Percentiles rank a stretch among this genome's conserved stretches.
These are phyloP conservation scores for Talaromyces sp. DNA, from an alignment of 2,329 filamentous ascomycete species.

Conservation along the genomic window DNA sequence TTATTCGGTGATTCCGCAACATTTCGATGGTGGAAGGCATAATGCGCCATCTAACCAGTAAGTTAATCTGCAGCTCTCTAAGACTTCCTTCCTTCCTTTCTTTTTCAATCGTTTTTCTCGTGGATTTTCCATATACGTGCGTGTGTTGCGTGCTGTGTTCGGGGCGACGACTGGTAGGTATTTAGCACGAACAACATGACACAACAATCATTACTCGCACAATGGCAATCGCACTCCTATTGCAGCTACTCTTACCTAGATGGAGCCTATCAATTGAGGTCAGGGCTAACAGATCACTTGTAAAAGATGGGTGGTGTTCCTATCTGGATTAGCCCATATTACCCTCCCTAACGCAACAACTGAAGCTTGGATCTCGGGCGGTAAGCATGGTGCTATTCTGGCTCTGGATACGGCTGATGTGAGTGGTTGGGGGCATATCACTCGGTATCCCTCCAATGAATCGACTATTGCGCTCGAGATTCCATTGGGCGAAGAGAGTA, in stretches of 20 bases:
- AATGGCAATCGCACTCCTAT: too few species aligned
- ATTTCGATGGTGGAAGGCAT: constrained; percentile 46
- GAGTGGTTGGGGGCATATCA: constrained; percentile 45
- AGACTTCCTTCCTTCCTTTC: neutral
- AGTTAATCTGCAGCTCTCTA: too few species aligned
- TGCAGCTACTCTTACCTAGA: too few species aligned
- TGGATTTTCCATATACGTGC: neutral
- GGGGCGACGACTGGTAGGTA: too few species aligned
- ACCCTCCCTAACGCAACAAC: constrained; percentile 44
- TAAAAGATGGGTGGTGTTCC: constrained; percentile 40
- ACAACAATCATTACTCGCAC: too few species aligned
- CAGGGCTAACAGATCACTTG: neutral
- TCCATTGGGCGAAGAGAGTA: constrained; percentile 36
- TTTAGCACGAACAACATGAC: too few species aligned
- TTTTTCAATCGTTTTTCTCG: neutral
- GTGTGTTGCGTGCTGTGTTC: too few species aligned
- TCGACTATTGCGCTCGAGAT: constrained; percentile 43
- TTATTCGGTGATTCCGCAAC: constrained; percentile 42
- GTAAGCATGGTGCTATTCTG: constrained; percentile 46
- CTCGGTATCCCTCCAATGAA: constrained; percentile 44
- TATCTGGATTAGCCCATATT: constrained; percentile 46
- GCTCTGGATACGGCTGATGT: constrained; percentile 48
- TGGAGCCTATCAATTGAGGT: neutral
- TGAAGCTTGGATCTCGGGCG: constrained; percentile 44
- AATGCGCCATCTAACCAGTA: constrained; percentile 49